These are phyloP conservation scores for Akebia trifoliata DNA, from an alignment of 164 flowering plant genomes.

Conservation along the genomic window DNA sequence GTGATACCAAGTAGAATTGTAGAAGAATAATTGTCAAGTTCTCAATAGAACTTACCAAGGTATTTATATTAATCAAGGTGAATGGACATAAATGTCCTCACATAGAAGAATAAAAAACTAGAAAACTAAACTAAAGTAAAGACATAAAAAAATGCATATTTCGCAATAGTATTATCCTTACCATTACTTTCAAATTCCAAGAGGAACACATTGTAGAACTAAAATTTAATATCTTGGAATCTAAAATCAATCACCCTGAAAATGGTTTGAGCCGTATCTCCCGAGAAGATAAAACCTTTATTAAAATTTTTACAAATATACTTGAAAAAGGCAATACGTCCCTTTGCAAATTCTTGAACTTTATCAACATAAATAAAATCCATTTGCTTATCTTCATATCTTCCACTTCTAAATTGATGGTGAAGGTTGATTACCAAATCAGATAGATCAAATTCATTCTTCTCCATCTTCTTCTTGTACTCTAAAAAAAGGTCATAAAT, in stretches of 20 bases:
- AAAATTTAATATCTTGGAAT: conserved; percentile 26
- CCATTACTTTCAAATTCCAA: conserved; percentile 20
- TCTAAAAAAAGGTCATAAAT: conserved; percentile 51
- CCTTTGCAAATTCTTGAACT: no score
- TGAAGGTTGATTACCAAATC: conserved; percentile 72
- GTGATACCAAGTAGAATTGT: no score
- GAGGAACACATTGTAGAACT: conserved; percentile 60
- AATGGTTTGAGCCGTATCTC: conserved; percentile 86
- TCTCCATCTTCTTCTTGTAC: conserved; percentile 55
- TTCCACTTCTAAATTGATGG: conserved; percentile 31
- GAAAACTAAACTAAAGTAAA: no score
- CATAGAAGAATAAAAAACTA: no score
- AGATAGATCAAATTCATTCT: conserved; percentile 63
- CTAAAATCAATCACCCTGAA: conserved; percentile 46
- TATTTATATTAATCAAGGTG: no score
- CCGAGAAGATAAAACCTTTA: conserved; percentile 74
- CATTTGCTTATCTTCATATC: conserved; percentile 37
- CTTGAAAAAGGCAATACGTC: conserved; percentile 69
- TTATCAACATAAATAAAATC: no score
- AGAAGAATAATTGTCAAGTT: no score
- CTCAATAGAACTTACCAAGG: no score
- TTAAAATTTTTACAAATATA: conserved; percentile 52
- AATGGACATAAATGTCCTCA: no score
- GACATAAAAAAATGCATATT: no score
- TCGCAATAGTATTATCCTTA: conserved; percentile 12